Percentiles rank a stretch among this genome's conserved stretches.
Evolutionary conservation across 805 yeast species (phyloP).

Genomic region (Metschnikowia lochheadii): DNA sequence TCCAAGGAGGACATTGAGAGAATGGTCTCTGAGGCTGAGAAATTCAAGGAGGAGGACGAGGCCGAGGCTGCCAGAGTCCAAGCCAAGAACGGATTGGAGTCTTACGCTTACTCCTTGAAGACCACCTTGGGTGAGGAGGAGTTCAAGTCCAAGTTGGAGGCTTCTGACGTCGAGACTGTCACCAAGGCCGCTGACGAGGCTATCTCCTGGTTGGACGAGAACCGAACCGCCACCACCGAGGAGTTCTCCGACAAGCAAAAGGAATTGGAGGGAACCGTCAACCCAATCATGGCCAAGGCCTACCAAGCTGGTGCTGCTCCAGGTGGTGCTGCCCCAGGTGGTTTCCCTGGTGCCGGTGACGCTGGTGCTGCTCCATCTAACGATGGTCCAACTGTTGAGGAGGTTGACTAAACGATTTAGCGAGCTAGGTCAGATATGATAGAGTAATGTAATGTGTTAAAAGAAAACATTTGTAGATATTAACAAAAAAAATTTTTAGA

Average conservation of each 20-base stretch:
- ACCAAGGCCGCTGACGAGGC: conserved; percentile 81
- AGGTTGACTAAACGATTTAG: conserved; percentile 40
- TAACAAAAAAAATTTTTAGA: too few relatives aligned
- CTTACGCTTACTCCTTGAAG: conserved; percentile 91
- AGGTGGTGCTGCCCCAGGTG: conserved; percentile 47
- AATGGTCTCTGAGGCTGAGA: conserved; percentile 97
- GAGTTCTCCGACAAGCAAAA: conserved; percentile 91
- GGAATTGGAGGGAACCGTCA: conserved; percentile 91
- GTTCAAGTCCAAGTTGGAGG: conserved; percentile 61
- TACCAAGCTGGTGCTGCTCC: conserved; percentile 90
- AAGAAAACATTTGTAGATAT: background rate
- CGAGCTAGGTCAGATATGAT: conserved; percentile 12
- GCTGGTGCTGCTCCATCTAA: conserved; percentile 33
- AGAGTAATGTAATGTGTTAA: conserved; percentile 13
- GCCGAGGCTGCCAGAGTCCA: conserved; percentile 88
- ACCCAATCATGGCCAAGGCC: conserved; percentile 96
- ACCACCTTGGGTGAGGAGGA: conserved; percentile 53
- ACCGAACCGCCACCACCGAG: conserved; percentile 88
- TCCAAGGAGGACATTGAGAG: conserved; percentile 97
- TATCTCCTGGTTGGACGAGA: conserved; percentile 87
- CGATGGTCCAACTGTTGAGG: conserved; percentile 53
- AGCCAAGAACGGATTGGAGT: conserved; percentile 93
- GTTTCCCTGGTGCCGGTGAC: conserved; percentile 63
- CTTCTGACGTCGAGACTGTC: conserved; percentile 62
- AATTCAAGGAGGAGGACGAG: conserved; percentile 59